Conservation (phyloP, 2,329 filamentous ascomycete species). For the Cercospora sp. region DNA sequence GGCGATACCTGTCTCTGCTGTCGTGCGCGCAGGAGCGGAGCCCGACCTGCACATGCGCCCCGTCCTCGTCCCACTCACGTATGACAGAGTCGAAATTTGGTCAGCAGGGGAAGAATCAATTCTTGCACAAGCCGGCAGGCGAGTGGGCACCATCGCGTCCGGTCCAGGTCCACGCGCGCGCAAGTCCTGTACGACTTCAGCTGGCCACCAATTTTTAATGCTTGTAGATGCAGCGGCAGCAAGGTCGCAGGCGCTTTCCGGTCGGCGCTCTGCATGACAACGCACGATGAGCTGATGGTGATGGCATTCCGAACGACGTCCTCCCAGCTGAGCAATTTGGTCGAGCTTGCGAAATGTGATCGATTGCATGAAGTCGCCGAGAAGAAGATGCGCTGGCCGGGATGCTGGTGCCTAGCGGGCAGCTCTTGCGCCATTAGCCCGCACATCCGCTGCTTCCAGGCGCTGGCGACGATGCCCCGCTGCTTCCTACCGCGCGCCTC, state of each 20-base stretch:
- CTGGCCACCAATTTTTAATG: background rate
- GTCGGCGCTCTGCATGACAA: background rate
- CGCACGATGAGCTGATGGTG: constrained; percentile 2
- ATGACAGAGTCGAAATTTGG: constrained; percentile 6
- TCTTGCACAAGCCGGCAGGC: background rate
- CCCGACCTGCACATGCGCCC: background rate
- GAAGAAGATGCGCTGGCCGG: background rate
- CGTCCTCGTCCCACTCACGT: constrained; percentile 1
- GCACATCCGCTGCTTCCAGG: background rate
- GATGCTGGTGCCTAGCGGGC: constrained; percentile 3
- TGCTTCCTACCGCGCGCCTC: constrained; percentile 8
- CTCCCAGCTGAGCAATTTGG: background rate
- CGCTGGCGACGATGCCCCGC: background rate
- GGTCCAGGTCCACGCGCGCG: background rate
- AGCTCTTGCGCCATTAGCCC: constrained; percentile 9
- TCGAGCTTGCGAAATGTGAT: constrained; percentile 12
- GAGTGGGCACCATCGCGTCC: background rate
- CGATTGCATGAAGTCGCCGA: constrained; percentile 10
- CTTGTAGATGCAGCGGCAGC: background rate
- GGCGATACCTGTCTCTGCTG: background rate
- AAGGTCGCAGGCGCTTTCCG: background rate
- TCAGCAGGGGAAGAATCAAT: constrained; percentile 9
- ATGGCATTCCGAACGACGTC: background rate
- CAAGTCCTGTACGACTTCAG: background rate
- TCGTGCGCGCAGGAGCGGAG: constrained; percentile 5